Evolutionary conservation across 768 basidiomycete genomes (phyloP), one percentile per base, ranked within the genome.

Genomic region (Tubosaeta brunneosetosa): DNA sequence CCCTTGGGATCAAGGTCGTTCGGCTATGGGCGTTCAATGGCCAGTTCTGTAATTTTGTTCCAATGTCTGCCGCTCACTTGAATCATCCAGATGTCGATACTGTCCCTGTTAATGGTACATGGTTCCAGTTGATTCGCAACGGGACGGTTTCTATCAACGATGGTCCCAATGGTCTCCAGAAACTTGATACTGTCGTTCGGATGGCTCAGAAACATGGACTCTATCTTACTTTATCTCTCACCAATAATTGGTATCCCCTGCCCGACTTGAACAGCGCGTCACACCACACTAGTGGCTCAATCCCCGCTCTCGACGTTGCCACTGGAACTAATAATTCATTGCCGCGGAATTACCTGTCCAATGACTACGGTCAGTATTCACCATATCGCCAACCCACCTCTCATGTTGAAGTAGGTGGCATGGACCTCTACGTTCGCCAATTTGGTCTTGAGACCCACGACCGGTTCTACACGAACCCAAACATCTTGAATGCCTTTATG

Each of bases 21-120:
- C 75, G 85, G 38, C 72, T 80, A 4, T 88, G 86, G 86, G 86
- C 77, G 16, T 88, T 87, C 66, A 86, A 87, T 67, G 86, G 84
- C 78, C 34, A 51, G 48, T 14, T 43, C 29, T 31, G 34, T 46
- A 26, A 42, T 31, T 25, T 26, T 51, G 49, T 14, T 36, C 50
- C 31, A 11, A 8, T 6, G 26, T 12, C n/a, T 27, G 47, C 47
- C 22, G 7, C 53, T 62, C n/a, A 68, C 36, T 19, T 26, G 38
- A 10, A n/a, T 44, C 14, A 16, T 44, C 49, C 17, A 81, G 81
- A 83, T 56, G 82, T 84, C 38, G 66, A 69, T 3, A 65, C 70
- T n/a, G 70, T 81, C 56, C 82, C 82, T 8, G 59, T 68, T 48
- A 76, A 79, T 49, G 82, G 83, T 1, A 80, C 80, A 17, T 88